phyloP scores from a whole-genome alignment of 2,329 filamentous ascomycete species.

The Nigrospora sphaerica region DNA sequence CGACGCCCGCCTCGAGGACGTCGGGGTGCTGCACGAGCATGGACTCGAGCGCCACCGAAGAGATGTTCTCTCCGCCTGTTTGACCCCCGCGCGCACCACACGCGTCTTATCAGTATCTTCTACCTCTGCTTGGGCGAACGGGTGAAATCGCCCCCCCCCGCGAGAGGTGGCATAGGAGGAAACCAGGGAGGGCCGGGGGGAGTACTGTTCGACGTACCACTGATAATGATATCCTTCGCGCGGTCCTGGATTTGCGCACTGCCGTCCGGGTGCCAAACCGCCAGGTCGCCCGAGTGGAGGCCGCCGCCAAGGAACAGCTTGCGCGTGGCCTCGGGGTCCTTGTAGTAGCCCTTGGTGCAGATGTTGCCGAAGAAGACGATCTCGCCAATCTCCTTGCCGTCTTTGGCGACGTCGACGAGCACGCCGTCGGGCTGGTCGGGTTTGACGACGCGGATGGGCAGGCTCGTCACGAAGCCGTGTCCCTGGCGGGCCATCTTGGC shows the following conservation, averaged over 20 bases:
- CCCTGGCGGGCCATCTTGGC: slow-evolving; percentile 89
- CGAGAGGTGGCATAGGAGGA: background rate
- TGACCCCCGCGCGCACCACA: background rate
- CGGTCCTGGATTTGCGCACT: slow-evolving; percentile 88
- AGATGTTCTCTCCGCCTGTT: slow-evolving; percentile 91
- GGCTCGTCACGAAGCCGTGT: slow-evolving; percentile 78
- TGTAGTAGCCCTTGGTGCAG: slow-evolving; percentile 86
- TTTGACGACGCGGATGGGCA: slow-evolving; percentile 78
- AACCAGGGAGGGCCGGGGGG: background rate
- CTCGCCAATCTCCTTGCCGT: slow-evolving; percentile 73
- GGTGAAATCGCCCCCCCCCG: background rate
- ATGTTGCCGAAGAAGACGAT: slow-evolving; percentile 89
- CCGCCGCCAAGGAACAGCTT: slow-evolving; percentile 85
- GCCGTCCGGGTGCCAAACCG: slow-evolving; percentile 88
- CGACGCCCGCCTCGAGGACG: slow-evolving; percentile 85
- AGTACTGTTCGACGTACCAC: slow-evolving; percentile 56
- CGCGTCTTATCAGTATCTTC: background rate
- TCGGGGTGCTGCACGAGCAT: slow-evolving; percentile 85
- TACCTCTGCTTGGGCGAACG: background rate
- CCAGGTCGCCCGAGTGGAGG: slow-evolving; percentile 83
- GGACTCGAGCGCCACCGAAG: slow-evolving; percentile 82
- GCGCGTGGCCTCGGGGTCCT: slow-evolving; percentile 75
- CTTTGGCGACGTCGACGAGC: slow-evolving; percentile 58
- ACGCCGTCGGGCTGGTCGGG: slow-evolving; percentile 61
- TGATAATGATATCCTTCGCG: slow-evolving; percentile 97